Evolutionary conservation across 2,329 filamentous ascomycete species (phyloP), one percentile per base, ranked within the genome.

Genomic region (Fusarium tupiense): DNA sequence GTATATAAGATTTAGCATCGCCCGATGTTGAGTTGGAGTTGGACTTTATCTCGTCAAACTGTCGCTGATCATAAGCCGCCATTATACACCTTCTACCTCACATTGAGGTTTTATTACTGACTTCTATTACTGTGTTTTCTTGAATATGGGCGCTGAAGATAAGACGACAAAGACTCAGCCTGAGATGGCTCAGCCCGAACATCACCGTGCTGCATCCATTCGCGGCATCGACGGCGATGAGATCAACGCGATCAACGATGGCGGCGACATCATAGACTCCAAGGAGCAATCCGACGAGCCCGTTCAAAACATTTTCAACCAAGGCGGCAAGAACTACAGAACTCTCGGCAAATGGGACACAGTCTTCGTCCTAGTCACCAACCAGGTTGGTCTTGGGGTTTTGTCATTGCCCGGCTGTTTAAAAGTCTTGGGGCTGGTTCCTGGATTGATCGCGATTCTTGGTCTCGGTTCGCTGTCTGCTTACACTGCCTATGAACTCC

Each of bases 371-470:
- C 69, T 80, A 4, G 66, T 80, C 41, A 80, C 78, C 14, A 80
- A 80, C 67, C 78, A 80, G 47, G 75, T 80, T 50, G 78, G 76
- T 17, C 74, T 81, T 2, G 80, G 80, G 3, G 80, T 81, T 80
- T 91, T 93, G 86, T 92, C 90, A 1, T 91, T 93, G 70, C 91
- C 91, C 1, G 92, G 89, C 80, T 92, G 29, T 8, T 29, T 29
- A 29, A 29, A 29, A 29, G 83, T 91, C 22, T 85, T 93, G 9
- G 91, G 91, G 8, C 84, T 93, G 14, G 88, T 93, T 6, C 91
- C 91, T 0, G 91, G 91, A 7, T 75, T 93, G 50, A 91, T 93
- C 61, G 79, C 92, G 78, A 93, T 91, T n/a, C 86, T 92, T 62
- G 91, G 91, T 17, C 86, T 81, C 6, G 83, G 91, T 43, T 90